Percentiles rank a stretch among this genome's conserved stretches.
These are phyloP conservation scores for Candida xiaguanensis DNA, from an alignment of 805 yeast genomes.

Conservation along the genomic window DNA sequence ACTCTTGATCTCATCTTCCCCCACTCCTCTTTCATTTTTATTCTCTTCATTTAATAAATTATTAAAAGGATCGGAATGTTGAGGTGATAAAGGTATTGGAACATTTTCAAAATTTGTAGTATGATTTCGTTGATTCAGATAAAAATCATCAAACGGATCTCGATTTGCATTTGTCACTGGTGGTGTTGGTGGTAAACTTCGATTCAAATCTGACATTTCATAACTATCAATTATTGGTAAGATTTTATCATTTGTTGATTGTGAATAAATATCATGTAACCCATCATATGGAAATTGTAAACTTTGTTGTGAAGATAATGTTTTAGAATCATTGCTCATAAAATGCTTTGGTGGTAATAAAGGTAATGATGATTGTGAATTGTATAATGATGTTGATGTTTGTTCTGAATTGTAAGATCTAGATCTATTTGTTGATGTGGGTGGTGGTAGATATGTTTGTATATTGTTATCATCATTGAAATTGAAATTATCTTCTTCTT, in stretches of 20 bases:
- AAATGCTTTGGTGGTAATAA: conserved; percentile 2
- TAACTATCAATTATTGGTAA: conserved; percentile 7
- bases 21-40: no score
- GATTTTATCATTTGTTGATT: not conserved
- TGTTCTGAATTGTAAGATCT: conserved; percentile 3
- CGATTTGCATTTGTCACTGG: not conserved
- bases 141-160: conserved; percentile 6
- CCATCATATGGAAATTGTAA: conserved; percentile 5
- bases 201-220: conserved; percentile 10
- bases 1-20: conserved; percentile 12
- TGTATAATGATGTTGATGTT: not conserved
- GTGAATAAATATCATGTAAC: not conserved
- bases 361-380: not conserved
- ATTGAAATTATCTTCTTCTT: conserved; percentile 1
- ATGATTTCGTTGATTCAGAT: not conserved
- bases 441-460: conserved; percentile 1
- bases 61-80: conserved; percentile 9
- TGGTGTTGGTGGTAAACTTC: conserved; percentile 10
- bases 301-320: conserved; percentile 9
- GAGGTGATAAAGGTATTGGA: conserved; percentile 7
- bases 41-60: not conserved
- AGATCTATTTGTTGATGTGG: not conserved
- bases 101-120: conserved; percentile 7
- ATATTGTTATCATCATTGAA: not conserved
- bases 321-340: conserved; percentile 2